Evolutionary conservation across 306 rosid species (phyloP).

Genomic region (Hippophae rhamnoides): DNA sequence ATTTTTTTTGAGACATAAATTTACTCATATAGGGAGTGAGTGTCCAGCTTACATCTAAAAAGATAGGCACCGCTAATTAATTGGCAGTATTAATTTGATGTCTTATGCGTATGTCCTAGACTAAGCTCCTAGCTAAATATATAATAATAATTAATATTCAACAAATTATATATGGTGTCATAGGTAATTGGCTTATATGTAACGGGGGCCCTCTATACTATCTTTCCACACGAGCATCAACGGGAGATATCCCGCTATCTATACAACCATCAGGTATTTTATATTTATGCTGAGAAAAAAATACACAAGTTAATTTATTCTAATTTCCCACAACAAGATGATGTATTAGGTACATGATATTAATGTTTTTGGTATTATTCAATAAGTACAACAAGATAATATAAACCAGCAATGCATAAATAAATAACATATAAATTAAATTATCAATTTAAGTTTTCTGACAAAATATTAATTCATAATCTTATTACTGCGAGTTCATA

Average conservation of each 20-base stretch:
- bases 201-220: conserved; percentile 33
- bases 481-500: too few relatives aligned
- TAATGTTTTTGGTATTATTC: too few relatives aligned
- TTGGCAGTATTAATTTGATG: too few relatives aligned
- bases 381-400: neutral
- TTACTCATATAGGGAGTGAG: too few relatives aligned
- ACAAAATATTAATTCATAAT: too few relatives aligned
- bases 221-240: conserved; percentile 33
- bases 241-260: conserved; percentile 50
- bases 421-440: neutral
- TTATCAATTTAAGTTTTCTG: neutral
- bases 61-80: too few relatives aligned
- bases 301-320: neutral
- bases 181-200: conserved; percentile 58
- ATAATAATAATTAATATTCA: too few relatives aligned
- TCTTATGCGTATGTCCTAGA: too few relatives aligned
- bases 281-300: neutral
- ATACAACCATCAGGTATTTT: conserved; percentile 51
- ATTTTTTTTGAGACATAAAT: too few relatives aligned
- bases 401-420: neutral
- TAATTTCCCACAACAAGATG: too few relatives aligned
- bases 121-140: too few relatives aligned
- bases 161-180: neutral
- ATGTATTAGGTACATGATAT: neutral
- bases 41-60: too few relatives aligned